Percentiles rank a stretch among this genome's conserved stretches.
Conservation (phyloP, 805 yeast genomes). For the Starmerella gropengiesseri region DNA sequence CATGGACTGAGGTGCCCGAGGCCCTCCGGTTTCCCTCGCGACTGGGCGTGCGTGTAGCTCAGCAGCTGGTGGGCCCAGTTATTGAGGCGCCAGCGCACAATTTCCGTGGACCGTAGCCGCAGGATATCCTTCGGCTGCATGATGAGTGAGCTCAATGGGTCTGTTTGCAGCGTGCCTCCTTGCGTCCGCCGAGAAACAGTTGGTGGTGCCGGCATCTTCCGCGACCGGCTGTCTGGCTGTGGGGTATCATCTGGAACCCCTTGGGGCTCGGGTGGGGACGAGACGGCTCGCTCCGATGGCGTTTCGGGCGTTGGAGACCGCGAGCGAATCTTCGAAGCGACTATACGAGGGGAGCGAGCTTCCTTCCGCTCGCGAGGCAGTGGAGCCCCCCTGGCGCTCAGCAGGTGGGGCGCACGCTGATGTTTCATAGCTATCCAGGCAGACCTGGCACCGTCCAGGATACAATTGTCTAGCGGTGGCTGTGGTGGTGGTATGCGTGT, state of each 20-base stretch:
- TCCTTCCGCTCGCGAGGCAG: too few species aligned
- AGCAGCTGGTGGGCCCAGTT: constrained; percentile 1
- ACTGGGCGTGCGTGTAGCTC: constrained; percentile 1
- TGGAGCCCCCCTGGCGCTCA: background rate
- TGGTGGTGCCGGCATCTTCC: background rate
- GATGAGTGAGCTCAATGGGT: background rate
- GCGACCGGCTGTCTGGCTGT: too few species aligned
- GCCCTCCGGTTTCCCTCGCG: background rate
- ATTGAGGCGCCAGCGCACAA: constrained; percentile 3
- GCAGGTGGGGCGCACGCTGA: constrained; percentile 2
- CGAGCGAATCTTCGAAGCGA: too few species aligned
- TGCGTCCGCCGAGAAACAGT: background rate
- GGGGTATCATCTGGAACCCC: too few species aligned
- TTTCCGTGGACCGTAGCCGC: background rate
- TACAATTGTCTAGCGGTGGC: too few species aligned
- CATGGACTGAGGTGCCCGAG: too few species aligned
- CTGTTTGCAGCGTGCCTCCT: constrained; percentile 1
- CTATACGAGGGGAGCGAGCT: too few species aligned
- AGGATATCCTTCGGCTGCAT: constrained; percentile 1
- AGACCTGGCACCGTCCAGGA: too few species aligned
- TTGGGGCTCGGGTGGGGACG: too few species aligned
- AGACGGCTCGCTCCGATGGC: too few species aligned
- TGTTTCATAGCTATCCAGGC: background rate
- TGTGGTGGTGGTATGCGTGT: too few species aligned
- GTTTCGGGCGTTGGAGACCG: too few species aligned